These are phyloP conservation scores for Paralagenidium karlingii DNA, from an alignment of 352 stramenopile species.

Conservation along the genomic window DNA sequence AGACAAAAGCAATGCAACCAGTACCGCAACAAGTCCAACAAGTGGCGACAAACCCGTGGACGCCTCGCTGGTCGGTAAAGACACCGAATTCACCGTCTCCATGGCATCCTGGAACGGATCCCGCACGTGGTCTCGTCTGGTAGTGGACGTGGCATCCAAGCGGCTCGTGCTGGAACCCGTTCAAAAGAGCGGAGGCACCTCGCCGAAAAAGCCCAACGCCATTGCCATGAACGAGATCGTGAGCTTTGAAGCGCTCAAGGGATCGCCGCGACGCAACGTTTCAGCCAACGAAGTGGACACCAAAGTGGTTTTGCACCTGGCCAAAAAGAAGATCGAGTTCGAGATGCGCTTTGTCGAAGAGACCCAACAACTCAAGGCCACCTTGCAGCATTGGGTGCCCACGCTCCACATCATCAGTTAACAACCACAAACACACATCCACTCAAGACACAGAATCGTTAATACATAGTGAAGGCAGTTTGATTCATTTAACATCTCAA, in stretches of 20 bases:
- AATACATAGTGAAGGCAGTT: no score
- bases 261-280: conserved; percentile 1
- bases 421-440: no score
- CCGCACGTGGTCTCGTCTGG: conserved; percentile 20
- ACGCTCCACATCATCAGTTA: no score
- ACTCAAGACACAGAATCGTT: no score
- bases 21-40: neutral
- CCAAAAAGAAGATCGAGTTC: conserved; percentile 21
- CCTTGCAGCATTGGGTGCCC: no score
- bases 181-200: conserved; percentile 18
- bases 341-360: conserved; percentile 28
- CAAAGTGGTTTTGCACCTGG: conserved; percentile 15
- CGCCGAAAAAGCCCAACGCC: conserved; percentile 10
- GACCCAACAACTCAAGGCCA: no score
- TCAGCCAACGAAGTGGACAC: conserved; percentile 1
- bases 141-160: conserved; percentile 11
- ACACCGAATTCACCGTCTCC: no score
- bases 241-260: conserved; percentile 18
- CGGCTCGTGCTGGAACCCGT: conserved; percentile 12
- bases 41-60: neutral
- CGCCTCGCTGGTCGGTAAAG: conserved; percentile 9
- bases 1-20: conserved; percentile 37
- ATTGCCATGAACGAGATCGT: conserved; percentile 21
- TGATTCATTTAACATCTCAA: no score
- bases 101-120: conserved; percentile 32